Conservation (phyloP, 2,329 filamentous ascomycete genomes). For the Botrytis byssoidea region DNA sequence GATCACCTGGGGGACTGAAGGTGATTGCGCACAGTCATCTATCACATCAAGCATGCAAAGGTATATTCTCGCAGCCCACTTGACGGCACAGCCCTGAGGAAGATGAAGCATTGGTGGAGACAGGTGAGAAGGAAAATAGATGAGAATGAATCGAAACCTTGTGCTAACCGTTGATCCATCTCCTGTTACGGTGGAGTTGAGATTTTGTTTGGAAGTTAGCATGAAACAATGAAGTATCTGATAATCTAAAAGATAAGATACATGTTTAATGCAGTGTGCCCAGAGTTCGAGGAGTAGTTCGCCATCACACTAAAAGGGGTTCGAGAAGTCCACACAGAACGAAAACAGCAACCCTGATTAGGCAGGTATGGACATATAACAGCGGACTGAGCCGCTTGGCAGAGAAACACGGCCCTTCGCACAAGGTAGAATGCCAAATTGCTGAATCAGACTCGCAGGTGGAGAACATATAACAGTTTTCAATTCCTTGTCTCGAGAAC, state of each 20-base stretch:
- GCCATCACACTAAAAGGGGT: slow-evolving; percentile 11
- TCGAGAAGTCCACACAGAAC: slow-evolving; percentile 3
- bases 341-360: not conserved
- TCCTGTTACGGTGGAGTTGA: not conserved
- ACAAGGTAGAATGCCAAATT: not conserved
- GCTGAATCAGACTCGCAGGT: not conserved
- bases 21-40: slow-evolving; percentile 10
- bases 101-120: not conserved
- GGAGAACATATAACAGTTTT: not conserved
- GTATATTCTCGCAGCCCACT: not conserved
- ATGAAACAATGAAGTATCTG: not conserved
- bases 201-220: not conserved
- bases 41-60: slow-evolving; percentile 10
- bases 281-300: not conserved
- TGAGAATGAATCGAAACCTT: slow-evolving; percentile 7
- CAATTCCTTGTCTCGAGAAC: no score
- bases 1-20: not conserved
- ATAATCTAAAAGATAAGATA: slow-evolving; percentile 13
- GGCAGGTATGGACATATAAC: slow-evolving; percentile 2
- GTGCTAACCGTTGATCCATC: slow-evolving; percentile 5
- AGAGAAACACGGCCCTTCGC: not conserved
- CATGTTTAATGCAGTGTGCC: slow-evolving; percentile 7
- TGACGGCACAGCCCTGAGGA: not conserved
- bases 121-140: not conserved
- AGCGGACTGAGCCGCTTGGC: not conserved